Conservation (phyloP, 2,329 filamentous ascomycete species). For the Pseudogymnoascus sp. region DNA sequence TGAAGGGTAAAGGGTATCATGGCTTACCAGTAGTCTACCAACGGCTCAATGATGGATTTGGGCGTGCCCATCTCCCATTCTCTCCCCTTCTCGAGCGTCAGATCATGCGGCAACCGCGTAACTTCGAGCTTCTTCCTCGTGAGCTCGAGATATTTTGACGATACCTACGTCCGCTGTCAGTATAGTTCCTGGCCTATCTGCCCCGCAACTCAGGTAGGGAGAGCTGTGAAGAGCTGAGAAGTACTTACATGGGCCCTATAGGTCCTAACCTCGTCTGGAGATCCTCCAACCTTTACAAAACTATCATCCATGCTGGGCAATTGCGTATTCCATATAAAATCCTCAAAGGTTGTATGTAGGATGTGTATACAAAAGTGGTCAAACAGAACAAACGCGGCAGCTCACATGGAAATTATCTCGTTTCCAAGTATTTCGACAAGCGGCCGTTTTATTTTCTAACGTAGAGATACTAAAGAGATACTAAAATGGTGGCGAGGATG, state of each 20-base stretch:
- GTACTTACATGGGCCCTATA: constrained; percentile 51
- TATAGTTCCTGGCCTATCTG: neutral
- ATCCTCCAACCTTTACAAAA: neutral
- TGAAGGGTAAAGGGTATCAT: neutral
- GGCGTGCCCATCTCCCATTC: constrained; percentile 48
- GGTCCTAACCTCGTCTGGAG: constrained; percentile 40
- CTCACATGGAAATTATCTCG: constrained; percentile 7
- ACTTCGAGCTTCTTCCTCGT: constrained; percentile 62
- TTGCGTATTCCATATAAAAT: constrained; percentile 1
- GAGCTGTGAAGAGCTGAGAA: neutral
- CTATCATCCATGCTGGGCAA: constrained; percentile 9
- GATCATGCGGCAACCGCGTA: constrained; percentile 56
- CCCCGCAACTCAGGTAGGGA: neutral
- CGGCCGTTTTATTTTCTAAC: constrained; percentile 6
- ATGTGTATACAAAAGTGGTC: neutral
- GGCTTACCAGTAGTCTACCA: constrained; percentile 58
- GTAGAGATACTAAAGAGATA: neutral
- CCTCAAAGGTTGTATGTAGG: neutral
- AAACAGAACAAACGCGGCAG: constrained; percentile 1
- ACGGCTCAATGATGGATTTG: constrained; percentile 54
- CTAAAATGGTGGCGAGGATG: constrained; percentile 8
- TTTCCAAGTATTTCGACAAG: constrained; percentile 7
- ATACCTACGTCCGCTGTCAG: constrained; percentile 41
- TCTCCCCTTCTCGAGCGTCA: constrained; percentile 38
- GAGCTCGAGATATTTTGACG: constrained; percentile 58